Base-by-base conservation (phyloP, 106 monocot genomes). In the Allium sativum region DNA sequence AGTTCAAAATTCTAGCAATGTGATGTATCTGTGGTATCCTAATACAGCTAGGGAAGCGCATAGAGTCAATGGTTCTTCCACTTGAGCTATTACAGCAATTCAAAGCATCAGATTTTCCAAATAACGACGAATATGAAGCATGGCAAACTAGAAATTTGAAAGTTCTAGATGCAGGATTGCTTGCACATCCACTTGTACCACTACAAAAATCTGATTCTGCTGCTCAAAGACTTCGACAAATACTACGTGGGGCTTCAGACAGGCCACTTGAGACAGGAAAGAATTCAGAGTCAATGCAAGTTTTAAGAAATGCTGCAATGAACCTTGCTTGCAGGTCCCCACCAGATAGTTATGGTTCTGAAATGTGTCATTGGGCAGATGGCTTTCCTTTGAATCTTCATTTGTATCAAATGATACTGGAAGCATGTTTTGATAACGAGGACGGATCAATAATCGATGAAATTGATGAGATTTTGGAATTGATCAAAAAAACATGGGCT, bases 251-350 rank as follows among this genome's bases (percentile, higher is more conserved):
- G 57, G 75, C 87, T 74, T 76, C 70, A 42, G 85, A 89, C 6
- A 74, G 73, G 48, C 90, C 87, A 17, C 22, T 96, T 62, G 96
- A 88, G 66, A 96, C 96, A 9, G 91, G 91, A 41, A 84, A 68
- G 63, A 96, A 96, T 76, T 84, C 87, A 40, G 96, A 96, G 52
- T 84, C 96, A 43, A 96, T 96, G 96, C 96, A 91, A 64, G 59
- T 76, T 53, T 69, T 96, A 60, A 81, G 87, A 13, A 87, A 76
- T 78, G 74, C 91, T 78, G 91, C 82, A 18, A 82, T 82, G 76
- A 54, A 78, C 15, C 78, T 96, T 51, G 82, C 91, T 64, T 67
- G 53, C 17, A 82, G 84, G 66, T 84, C 96, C 31, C 67, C 58
- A 65, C 67, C 58, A 65, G 87, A 96, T 65, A 84, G 84, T 48